Conservation (phyloP, 2,329 filamentous ascomycete genomes). For the Epichloe glyceriae region DNA sequence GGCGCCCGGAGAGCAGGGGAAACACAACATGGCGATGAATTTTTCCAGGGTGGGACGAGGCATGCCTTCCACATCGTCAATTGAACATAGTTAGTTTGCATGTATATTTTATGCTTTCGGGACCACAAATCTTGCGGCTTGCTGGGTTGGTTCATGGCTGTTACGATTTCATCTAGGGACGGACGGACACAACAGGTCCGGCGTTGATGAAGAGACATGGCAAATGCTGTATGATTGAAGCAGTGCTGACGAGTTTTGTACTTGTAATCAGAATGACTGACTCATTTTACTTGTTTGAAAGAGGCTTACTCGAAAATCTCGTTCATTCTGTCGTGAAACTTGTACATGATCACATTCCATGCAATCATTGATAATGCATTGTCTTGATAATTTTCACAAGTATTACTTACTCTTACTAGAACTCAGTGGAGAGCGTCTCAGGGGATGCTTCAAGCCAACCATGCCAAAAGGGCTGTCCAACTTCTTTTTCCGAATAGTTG, state of each 20-base stretch:
- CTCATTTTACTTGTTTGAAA: background rate
- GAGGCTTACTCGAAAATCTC: background rate
- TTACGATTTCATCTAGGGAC: background rate
- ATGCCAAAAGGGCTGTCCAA: too few species aligned
- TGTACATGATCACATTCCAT: background rate
- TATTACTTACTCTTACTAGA: too few species aligned
- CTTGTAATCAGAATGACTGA: background rate
- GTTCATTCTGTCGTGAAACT: background rate
- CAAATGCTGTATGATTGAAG: background rate
- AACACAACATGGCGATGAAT: slow-evolving; percentile 18
- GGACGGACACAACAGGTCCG: background rate
- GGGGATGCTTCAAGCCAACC: too few species aligned
- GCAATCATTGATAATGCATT: too few species aligned
- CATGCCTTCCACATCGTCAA: background rate
- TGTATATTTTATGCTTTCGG: background rate
- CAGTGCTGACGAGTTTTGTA: slow-evolving; percentile 1
- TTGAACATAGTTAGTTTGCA: background rate
- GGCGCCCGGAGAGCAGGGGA: slow-evolving; percentile 19
- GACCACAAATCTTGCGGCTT: background rate
- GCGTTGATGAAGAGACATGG: background rate
- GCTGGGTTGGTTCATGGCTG: background rate
- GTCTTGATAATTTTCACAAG: too few species aligned
- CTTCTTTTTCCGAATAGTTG: too few species aligned
- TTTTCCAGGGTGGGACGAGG: background rate
- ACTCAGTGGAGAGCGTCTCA: too few species aligned